Evolutionary conservation across 768 basidiomycete genomes (phyloP).

Genomic region (Rhizopogon salebrosus): DNA sequence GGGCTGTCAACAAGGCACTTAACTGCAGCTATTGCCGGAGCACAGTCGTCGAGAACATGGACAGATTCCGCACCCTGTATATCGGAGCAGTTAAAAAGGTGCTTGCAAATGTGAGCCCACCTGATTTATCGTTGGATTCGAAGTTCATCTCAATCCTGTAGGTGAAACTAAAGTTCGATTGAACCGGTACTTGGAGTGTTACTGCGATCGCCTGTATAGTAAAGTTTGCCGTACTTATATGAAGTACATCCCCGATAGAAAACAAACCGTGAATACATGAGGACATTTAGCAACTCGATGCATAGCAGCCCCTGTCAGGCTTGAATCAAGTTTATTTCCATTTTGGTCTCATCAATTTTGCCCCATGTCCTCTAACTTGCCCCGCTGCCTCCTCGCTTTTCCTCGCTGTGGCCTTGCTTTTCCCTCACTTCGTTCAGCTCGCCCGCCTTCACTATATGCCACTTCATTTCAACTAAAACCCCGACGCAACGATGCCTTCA

Average conservation of each 20-base stretch:
- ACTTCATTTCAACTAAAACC: background rate
- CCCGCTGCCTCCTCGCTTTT: background rate
- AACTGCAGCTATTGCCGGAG: background rate
- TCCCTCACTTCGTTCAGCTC: background rate
- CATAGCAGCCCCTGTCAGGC: background rate
- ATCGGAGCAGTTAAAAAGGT: background rate
- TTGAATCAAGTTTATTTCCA: background rate
- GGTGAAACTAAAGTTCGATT: background rate
- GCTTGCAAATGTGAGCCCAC: constrained; percentile 4
- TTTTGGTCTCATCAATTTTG: background rate
- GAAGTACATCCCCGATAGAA: too few relatives aligned
- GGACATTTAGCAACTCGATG: too few relatives aligned
- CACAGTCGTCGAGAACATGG: background rate
- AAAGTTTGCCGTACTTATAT: too few relatives aligned
- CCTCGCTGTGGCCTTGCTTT: background rate
- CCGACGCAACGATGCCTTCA: background rate
- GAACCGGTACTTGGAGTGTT: too few relatives aligned
- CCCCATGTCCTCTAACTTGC: background rate
- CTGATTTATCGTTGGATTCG: background rate
- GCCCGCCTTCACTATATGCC: too few relatives aligned
- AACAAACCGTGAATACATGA: too few relatives aligned
- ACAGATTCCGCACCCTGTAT: background rate
- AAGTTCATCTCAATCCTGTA: constrained; percentile 1
- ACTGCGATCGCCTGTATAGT: too few relatives aligned
- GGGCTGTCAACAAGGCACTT: background rate